Evolutionary conservation across 2,329 filamentous ascomycete genomes (phyloP).

Genomic region (Talaromyces sp.): DNA sequence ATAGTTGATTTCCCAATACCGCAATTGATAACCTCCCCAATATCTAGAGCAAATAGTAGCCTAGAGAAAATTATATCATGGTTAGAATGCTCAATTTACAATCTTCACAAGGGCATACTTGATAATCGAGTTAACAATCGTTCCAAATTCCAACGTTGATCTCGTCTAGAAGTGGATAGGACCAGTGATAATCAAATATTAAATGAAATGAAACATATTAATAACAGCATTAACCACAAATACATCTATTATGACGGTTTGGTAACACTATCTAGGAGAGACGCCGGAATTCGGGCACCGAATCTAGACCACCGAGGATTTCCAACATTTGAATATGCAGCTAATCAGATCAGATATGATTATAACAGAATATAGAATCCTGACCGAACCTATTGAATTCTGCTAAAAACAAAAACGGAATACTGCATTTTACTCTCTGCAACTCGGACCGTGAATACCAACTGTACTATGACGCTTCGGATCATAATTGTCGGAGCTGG

Average conservation of each 20-base stretch:
- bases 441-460: not conserved
- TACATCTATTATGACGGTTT: not conserved
- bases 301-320: not conserved
- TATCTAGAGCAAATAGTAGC: too few relatives aligned
- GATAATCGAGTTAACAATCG: not conserved
- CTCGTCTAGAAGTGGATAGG: not conserved
- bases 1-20: not conserved
- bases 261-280: not conserved
- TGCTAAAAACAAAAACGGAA: not conserved
- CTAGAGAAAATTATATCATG: not conserved
- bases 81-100: not conserved
- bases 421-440: not conserved
- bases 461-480: slow-evolving; percentile 17
- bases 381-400: not conserved
- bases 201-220: not conserved
- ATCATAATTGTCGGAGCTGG: slow-evolving; percentile 29
- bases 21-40: not conserved
- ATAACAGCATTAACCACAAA: not conserved
- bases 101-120: not conserved
- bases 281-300: not conserved
- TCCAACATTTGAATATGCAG: not conserved
- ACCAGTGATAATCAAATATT: not conserved
- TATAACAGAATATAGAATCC: not conserved
- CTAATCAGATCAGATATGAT: not conserved
- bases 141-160: not conserved